Evolutionary conservation across 164 flowering plant species (phyloP), one percentile per base, ranked within the genome.

Genomic region (Pachysandra terminalis): DNA sequence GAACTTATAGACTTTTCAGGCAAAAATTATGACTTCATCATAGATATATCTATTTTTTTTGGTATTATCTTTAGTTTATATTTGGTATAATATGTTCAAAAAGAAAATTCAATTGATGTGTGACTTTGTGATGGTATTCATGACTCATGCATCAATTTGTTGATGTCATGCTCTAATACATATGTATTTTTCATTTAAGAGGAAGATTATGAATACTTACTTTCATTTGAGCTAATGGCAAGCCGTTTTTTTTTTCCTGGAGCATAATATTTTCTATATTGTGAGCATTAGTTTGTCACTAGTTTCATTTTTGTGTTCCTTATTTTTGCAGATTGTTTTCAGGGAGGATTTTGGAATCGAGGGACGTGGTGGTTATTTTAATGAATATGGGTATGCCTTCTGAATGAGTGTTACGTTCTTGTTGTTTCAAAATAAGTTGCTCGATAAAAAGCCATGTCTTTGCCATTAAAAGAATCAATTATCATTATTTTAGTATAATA

Each of bases 301-400:
- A 25, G 10, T 13, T 58, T 58, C 19, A 58, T 23, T 25, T 3
- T 58, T 35, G 55, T 13, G 54, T 13, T 27, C 68, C 17, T 65
- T 9, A 6, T 26, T 49, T 53, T 26, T 58, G 67, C 83, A 88
- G 90, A 88, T 88, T 67, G 93, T 88, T 55, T 88, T 88, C 70
- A 80, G 93, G 71, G 93, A 88, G 76, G 88, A 88, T 72, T 88
- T 88, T 77, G 93, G 93, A 76, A 88, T 90, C 61, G 89, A 86
- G 25, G 93, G 93, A 25, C 93, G 90, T 59, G 91, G 91, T 71
- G 91, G 94, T 73, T 88, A 86, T 73, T 86, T 88, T 72, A 89
- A 88, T 78, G 75, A 88, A 79, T 86, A 88, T 68, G 94, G 94
- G 94, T 88, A 85, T 56, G 77, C 22, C 7, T 19, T 52, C 55